Percentiles rank a stretch among this genome's conserved stretches.
These are phyloP conservation scores for Lineolata rhizophorae DNA, from an alignment of 495 filamentous ascomycete genomes.

Conservation along the genomic window DNA sequence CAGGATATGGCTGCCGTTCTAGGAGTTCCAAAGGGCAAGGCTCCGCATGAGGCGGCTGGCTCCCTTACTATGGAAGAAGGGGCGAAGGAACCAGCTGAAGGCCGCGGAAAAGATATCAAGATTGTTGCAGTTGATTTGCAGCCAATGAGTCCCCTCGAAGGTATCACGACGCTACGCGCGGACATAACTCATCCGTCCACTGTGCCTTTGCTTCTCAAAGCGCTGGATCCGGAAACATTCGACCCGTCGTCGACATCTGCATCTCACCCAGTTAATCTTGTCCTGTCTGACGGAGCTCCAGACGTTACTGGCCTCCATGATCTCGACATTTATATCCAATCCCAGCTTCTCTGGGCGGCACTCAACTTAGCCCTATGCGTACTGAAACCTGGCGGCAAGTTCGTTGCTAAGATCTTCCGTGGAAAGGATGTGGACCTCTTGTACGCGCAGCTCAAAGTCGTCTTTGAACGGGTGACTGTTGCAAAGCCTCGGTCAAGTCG, in stretches of 20 bases:
- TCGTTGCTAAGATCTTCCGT: slow-evolving; percentile 94
- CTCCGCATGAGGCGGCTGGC: slow-evolving; percentile 20
- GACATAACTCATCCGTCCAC: slow-evolving; percentile 96
- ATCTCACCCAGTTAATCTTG: slow-evolving; percentile 64
- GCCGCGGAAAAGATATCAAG: slow-evolving; percentile 43
- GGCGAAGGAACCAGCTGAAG: slow-evolving; percentile 6
- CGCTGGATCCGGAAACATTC: slow-evolving; percentile 57
- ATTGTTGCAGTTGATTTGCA: slow-evolving; percentile 93
- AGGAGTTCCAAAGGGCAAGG: slow-evolving; percentile 17
- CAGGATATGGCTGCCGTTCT: slow-evolving; percentile 6
- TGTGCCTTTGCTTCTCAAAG: slow-evolving; percentile 64
- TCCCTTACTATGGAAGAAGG: slow-evolving; percentile 8
- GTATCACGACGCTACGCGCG: slow-evolving; percentile 74
- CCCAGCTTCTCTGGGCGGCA: slow-evolving; percentile 80
- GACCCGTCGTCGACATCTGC: slow-evolving; percentile 26
- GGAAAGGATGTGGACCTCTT: slow-evolving; percentile 81
- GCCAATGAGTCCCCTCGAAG: slow-evolving; percentile 79
- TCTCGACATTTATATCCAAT: slow-evolving; percentile 93
- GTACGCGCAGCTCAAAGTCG: slow-evolving; percentile 74
- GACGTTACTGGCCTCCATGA: slow-evolving; percentile 95
- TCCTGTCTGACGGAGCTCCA: slow-evolving; percentile 84
- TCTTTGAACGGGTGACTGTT: slow-evolving; percentile 71
- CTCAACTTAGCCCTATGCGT: slow-evolving; percentile 83
- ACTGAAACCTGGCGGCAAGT: slow-evolving; percentile 77
- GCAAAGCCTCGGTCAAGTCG: slow-evolving; percentile 84